Evolutionary conservation across 2,329 filamentous ascomycete species (phyloP).

Genomic region (Alternaria tenuissima): DNA sequence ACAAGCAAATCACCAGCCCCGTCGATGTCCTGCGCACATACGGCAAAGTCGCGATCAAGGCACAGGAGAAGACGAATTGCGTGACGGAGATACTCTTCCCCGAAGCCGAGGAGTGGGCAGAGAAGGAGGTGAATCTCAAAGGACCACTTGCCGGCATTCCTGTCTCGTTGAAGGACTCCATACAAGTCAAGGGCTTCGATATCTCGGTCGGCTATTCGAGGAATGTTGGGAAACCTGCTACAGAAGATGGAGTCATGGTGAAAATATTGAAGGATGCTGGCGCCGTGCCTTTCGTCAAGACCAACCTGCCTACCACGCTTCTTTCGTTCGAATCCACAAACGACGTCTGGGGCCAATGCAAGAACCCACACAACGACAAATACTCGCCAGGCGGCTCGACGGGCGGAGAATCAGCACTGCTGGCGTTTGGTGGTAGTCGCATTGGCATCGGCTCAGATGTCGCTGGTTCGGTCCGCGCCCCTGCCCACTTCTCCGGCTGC

Average conservation of each 20-base stretch:
- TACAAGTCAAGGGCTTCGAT: slow-evolving; percentile 85
- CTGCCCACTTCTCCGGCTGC: slow-evolving; percentile 89
- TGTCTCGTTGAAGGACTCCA: slow-evolving; percentile 78
- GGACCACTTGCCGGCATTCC: slow-evolving; percentile 89
- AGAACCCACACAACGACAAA: slow-evolving; percentile 82
- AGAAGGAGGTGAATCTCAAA: slow-evolving; percentile 71
- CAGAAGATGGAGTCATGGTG: slow-evolving; percentile 75
- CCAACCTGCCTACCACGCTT: slow-evolving; percentile 85
- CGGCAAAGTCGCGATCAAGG: slow-evolving; percentile 83
- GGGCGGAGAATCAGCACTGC: slow-evolving; percentile 81
- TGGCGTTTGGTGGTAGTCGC: slow-evolving; percentile 81
- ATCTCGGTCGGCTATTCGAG: slow-evolving; percentile 80
- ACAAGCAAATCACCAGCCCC: slow-evolving; percentile 70
- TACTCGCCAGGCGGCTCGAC: slow-evolving; percentile 92
- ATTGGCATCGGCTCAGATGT: slow-evolving; percentile 94
- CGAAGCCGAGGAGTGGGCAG: slow-evolving; percentile 76
- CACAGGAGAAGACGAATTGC: slow-evolving; percentile 88
- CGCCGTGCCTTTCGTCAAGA: slow-evolving; percentile 92
- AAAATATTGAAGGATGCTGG: slow-evolving; percentile 85
- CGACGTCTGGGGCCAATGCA: slow-evolving; percentile 81
- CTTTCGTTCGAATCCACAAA: slow-evolving; percentile 85
- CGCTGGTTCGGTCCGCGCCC: slow-evolving; percentile 84
- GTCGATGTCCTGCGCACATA: slow-evolving; percentile 83
- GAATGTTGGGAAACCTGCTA: slow-evolving; percentile 71
- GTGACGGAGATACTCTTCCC: slow-evolving; percentile 85